Conservation (phyloP, 2,329 filamentous ascomycete species). For the Fulvia fulva region DNA sequence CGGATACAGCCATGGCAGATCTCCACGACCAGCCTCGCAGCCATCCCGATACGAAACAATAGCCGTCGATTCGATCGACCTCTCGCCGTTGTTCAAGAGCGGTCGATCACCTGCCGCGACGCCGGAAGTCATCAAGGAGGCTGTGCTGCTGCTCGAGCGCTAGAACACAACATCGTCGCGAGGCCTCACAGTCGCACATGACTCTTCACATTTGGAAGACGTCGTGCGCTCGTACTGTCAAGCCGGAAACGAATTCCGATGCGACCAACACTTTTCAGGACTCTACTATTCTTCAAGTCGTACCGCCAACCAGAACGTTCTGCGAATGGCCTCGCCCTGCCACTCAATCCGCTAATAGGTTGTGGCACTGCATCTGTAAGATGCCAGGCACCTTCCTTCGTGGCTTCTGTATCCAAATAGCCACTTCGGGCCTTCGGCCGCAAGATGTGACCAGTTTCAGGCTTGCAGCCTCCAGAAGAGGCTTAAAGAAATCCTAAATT, state of each 20-base stretch:
- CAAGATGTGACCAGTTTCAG: slow-evolving; percentile 13
- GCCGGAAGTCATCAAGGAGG: neutral
- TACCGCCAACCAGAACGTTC: neutral
- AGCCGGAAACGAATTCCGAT: neutral
- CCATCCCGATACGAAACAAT: neutral
- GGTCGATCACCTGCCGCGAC: neutral
- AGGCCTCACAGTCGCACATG: neutral
- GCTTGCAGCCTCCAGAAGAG: slow-evolving; percentile 16
- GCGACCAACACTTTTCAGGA: neutral
- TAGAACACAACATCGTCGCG: neutral
- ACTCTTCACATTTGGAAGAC: neutral
- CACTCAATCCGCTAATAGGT: neutral
- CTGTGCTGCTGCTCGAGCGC: neutral
- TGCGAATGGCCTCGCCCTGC: neutral
- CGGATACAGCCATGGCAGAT: neutral
- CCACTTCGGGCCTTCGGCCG: neutral
- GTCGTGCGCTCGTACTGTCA: neutral
- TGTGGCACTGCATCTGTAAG: slow-evolving; percentile 17
- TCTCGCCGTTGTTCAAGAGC: neutral
- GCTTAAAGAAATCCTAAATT: slow-evolving; percentile 16
- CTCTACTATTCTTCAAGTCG: neutral
- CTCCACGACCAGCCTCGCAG: neutral
- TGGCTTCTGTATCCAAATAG: neutral
- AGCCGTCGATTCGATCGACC: neutral
- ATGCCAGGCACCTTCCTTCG: slow-evolving; percentile 10